Conservation (phyloP, 108 stramenopile species). For the Skeletonema grethae region DNA sequence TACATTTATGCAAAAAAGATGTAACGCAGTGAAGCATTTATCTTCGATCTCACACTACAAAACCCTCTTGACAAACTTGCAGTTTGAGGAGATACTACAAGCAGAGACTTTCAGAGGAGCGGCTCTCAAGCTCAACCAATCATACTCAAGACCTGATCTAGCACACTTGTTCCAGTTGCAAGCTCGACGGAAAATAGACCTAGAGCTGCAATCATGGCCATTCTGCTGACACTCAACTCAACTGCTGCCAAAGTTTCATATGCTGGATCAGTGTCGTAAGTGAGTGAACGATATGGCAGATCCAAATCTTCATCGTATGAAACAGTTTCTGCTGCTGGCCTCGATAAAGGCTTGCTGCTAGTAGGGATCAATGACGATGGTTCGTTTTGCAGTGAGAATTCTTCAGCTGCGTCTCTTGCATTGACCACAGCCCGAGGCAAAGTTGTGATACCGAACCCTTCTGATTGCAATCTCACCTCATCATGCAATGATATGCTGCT, state of each 20-base stretch:
- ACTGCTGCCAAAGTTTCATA: background rate
- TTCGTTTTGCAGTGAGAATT: background rate
- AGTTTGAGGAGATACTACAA: too few species aligned
- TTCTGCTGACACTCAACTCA: background rate
- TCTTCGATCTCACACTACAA: too few species aligned
- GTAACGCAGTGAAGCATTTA: too few species aligned
- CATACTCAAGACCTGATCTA: background rate
- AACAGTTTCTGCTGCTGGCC: background rate
- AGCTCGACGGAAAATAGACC: background rate
- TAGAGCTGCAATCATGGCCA: background rate
- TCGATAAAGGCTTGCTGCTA: background rate
- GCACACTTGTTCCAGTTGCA: background rate
- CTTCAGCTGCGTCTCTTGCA: background rate
- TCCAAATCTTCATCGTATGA: background rate
- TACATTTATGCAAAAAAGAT: too few species aligned
- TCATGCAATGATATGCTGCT: background rate
- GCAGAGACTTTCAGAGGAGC: background rate
- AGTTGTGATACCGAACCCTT: background rate
- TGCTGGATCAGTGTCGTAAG: background rate
- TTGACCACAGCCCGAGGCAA: background rate
- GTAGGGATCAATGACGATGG: background rate
- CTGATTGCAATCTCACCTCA: background rate
- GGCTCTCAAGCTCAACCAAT: background rate
- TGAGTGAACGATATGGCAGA: background rate
- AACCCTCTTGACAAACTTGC: too few species aligned